phyloP scores from a whole-genome alignment of 768 basidiomycete genomes.

The Strobilomyces dryophilus region DNA sequence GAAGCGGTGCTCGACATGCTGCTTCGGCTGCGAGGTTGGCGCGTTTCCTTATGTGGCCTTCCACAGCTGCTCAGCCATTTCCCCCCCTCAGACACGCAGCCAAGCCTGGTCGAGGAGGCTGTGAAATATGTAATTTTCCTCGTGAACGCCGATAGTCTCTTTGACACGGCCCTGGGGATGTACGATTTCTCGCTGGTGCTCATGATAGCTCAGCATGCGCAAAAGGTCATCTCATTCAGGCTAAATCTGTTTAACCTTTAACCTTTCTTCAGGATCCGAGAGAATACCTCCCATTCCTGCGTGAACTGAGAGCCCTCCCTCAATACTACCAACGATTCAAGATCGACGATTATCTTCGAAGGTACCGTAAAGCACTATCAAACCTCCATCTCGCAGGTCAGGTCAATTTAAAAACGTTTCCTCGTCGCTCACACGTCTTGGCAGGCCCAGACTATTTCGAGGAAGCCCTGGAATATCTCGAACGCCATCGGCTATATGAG shows the following conservation, averaged over 20 bases:
- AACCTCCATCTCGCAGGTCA: conserved; percentile 74
- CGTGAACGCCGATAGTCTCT: conserved; percentile 86
- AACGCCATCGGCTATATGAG: conserved; percentile 71
- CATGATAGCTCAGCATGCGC: conserved; percentile 94
- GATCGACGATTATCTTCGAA: conserved; percentile 89
- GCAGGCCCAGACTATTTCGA: conserved; percentile 68
- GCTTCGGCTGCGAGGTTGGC: conserved; percentile 70
- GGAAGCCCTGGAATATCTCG: conserved; percentile 77
- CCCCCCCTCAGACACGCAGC: conserved; percentile 37
- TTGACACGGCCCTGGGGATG: conserved; percentile 96
- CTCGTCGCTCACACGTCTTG: conserved; percentile 4
- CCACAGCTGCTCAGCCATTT: background rate
- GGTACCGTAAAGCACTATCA: conserved; percentile 66
- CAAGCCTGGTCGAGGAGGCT: conserved; percentile 86
- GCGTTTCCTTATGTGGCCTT: background rate
- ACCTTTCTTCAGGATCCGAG: conserved; percentile 77
- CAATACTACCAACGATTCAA: conserved; percentile 80
- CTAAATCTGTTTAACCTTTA: conserved; percentile 2
- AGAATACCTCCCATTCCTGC: conserved; percentile 96
- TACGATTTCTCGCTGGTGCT: conserved; percentile 96
- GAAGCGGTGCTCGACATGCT: conserved; percentile 78
- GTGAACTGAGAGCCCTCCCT: conserved; percentile 73
- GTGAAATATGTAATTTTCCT: conserved; percentile 99
- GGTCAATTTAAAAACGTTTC: conserved; percentile 3
- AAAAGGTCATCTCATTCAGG: conserved; percentile 64